Base-by-base conservation (phyloP, 768 basidiomycete species). In the Clavaria fumosa region DNA sequence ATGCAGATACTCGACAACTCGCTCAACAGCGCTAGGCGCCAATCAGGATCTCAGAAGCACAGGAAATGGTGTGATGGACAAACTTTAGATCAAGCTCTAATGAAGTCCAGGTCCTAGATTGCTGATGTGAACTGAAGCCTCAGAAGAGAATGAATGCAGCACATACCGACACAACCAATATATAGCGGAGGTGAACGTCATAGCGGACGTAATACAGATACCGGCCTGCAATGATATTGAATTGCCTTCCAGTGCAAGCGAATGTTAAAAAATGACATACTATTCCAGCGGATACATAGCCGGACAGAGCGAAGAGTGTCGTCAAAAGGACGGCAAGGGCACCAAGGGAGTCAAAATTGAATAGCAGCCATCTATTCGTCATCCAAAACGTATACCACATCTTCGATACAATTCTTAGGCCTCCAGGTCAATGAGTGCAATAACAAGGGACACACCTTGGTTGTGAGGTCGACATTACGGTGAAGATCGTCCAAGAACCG, bases 381-480 rank as follows among this genome's bases (percentile, higher is more conserved):
- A 89, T 86, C 86, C 86, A 88, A 56, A 81, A 81, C 10, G 61
- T 69, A 50, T 85, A 83, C 78, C 77, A 83, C 79, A 83, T 80
- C 76, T 75, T n/a, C 42, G 30, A 35, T 33, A 39, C 15, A 2
- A 18, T 31, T n/a, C n/a, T n/a, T n/a, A n/a, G n/a, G n/a, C n/a
- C n/a, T n/a, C n/a, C n/a, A n/a, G n/a, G n/a, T n/a, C n/a, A n/a
- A n/a, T n/a, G n/a, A n/a, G n/a, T n/a, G n/a, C n/a, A n/a, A n/a
- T n/a, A n/a, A n/a, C n/a, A n/a, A 35, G 34, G 21, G 34, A 4
- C 1, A 38, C 3, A 78, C 80, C 71, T 78, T 72, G 7, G 72
- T 86, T n/a, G 79, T 86, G 35, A 65, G 57, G 43, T 88, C 80
- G 21, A 89, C 68, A 52, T 83, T 85, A 1, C 46, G 45, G 50